These are phyloP conservation scores for Castanea mollissima DNA, from an alignment of 306 rosid genomes.

Conservation along the genomic window DNA sequence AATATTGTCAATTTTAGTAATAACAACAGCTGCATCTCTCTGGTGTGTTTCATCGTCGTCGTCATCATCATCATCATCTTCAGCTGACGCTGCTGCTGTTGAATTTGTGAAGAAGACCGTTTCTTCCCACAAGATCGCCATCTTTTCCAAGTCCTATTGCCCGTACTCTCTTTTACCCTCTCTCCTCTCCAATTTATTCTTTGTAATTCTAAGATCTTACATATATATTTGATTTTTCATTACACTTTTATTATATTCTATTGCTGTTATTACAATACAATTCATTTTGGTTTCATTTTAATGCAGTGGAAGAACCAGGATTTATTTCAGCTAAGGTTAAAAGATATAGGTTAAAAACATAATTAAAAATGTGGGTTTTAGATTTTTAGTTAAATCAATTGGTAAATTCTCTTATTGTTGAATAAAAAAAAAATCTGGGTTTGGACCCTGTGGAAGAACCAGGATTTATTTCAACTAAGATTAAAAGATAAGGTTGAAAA, in stretches of 20 bases:
- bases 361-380: too few relatives aligned
- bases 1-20: slow-evolving; percentile 19
- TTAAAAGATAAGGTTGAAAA: too few relatives aligned
- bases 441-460: too few relatives aligned
- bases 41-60: slow-evolving; percentile 8
- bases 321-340: too few relatives aligned
- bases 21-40: slow-evolving; percentile 31
- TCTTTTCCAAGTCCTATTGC: slow-evolving; percentile 96
- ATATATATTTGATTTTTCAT: background rate
- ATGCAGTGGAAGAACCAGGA: too few relatives aligned
- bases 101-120: slow-evolving; percentile 72
- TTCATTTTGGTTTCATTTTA: too few relatives aligned
- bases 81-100: slow-evolving; percentile 42
- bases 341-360: too few relatives aligned
- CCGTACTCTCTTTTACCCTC: slow-evolving; percentile 43
- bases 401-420: accelerated
- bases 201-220: background rate
- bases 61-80: background rate
- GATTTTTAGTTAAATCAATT: too few relatives aligned
- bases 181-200: background rate
- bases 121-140: slow-evolving; percentile 68
- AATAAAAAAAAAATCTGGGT: too few relatives aligned
- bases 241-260: background rate
- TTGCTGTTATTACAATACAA: too few relatives aligned
- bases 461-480: too few relatives aligned